Percentiles rank a stretch among this genome's conserved stretches.
These are phyloP conservation scores for Trypanosoma platydactyli DNA, from an alignment of 208 protist species.

Conservation along the genomic window DNA sequence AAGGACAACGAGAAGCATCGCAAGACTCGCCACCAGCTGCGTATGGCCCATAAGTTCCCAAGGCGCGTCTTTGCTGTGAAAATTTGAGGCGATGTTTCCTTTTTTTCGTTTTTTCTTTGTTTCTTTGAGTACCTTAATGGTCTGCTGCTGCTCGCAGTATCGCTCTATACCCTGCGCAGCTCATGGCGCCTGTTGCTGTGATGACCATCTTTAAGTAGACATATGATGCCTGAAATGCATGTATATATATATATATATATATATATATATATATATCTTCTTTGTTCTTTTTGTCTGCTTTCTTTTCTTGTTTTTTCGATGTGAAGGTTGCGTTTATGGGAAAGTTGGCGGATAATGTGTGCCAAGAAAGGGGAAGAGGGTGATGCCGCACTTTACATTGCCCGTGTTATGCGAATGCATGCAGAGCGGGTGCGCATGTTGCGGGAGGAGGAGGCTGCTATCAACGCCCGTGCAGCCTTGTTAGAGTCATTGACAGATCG, in stretches of 20 bases:
- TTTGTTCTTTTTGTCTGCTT: neutral
- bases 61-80: conserved; percentile 89
- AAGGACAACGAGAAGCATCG: conserved; percentile 88
- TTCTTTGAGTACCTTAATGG: no score
- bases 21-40: conserved; percentile 83
- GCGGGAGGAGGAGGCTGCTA: conserved; percentile 22
- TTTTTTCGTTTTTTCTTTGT: no score
- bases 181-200: no score
- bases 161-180: no score
- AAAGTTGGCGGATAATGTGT: neutral
- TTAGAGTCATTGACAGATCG: conserved; percentile 15
- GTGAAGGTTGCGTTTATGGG: no score
- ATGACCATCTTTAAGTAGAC: no score
- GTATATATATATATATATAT: neutral
- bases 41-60: conserved; percentile 78
- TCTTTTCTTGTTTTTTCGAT: conserved; percentile 2
- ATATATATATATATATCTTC: neutral
- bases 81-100: conserved; percentile 46
- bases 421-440: conserved; percentile 15
- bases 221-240: no score
- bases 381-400: neutral
- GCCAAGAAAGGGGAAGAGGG: neutral
- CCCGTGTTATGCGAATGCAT: conserved; percentile 17
- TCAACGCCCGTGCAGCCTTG: conserved; percentile 23
- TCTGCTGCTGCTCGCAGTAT: no score